Percentiles rank a stretch among this genome's conserved stretches.
These are phyloP conservation scores for Chrysanthemum lavandulifolium DNA, from an alignment of 129 eudicot species.

Conservation along the genomic window DNA sequence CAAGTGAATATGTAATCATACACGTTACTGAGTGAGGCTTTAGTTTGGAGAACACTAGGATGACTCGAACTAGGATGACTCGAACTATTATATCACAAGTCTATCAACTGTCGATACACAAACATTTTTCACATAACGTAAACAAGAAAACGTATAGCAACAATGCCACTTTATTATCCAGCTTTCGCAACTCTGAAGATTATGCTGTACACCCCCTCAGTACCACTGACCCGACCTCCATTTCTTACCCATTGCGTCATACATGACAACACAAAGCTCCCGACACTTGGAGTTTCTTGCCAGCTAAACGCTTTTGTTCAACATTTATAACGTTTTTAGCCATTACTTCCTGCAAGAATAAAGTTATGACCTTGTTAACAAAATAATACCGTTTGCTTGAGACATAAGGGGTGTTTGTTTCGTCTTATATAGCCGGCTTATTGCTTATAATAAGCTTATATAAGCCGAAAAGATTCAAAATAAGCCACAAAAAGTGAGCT, in stretches of 20 bases:
- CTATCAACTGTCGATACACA: background rate
- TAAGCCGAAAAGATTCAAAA: too few relatives aligned
- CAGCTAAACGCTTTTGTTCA: conserved; percentile 19
- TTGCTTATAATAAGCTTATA: too few relatives aligned
- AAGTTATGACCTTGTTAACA: conserved; percentile 5
- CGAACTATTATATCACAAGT: conserved; percentile 14
- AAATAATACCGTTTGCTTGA: background rate
- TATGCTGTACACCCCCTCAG: conserved; percentile 12
- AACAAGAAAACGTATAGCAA: conserved; percentile 23
- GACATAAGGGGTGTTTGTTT: background rate
- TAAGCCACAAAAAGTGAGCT: too few relatives aligned
- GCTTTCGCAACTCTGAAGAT: conserved; percentile 16
- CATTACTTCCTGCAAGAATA: conserved; percentile 29
- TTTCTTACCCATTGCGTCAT: conserved; percentile 4
- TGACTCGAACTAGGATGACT: too few relatives aligned
- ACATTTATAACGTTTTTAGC: conserved; percentile 11
- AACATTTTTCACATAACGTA: conserved; percentile 19
- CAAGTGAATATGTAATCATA: too few relatives aligned
- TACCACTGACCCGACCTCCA: conserved; percentile 12
- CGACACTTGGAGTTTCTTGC: conserved; percentile 1
- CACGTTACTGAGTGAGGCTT: too few relatives aligned
- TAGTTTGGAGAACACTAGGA: background rate
- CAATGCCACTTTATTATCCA: conserved; percentile 24
- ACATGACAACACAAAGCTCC: conserved; percentile 5
- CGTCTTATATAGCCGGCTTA: too few relatives aligned